phyloP scores from a whole-genome alignment of 805 yeast species.

The Schwanniomyces yamadae region DNA sequence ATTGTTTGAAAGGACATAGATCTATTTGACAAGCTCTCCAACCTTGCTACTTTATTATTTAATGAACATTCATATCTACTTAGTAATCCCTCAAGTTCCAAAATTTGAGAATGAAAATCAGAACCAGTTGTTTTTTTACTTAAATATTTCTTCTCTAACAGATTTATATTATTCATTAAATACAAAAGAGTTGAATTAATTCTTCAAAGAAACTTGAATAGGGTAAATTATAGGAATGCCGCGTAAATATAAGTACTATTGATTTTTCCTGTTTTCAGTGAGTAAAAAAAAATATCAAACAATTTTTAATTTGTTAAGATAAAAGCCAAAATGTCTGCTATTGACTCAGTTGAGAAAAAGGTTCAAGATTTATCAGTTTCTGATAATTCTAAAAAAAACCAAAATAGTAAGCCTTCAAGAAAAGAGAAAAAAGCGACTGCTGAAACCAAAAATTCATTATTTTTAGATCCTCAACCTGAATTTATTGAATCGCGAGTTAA shows the following conservation, averaged over 20 bases:
- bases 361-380: conserved; percentile 44
- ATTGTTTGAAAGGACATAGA: too few relatives aligned
- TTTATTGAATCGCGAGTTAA: conserved; percentile 77
- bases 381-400: conserved; percentile 13
- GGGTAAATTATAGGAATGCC: conserved; percentile 1
- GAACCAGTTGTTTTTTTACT: too few relatives aligned
- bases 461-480: conserved; percentile 75
- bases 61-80: too few relatives aligned
- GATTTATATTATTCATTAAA: too few relatives aligned
- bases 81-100: too few relatives aligned
- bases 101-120: too few relatives aligned
- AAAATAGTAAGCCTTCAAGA: conserved; percentile 13
- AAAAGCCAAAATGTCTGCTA: conserved; percentile 8
- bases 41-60: too few relatives aligned
- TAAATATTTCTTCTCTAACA: too few relatives aligned
- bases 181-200: too few relatives aligned
- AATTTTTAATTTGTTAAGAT: not conserved
- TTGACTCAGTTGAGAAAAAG: conserved; percentile 40
- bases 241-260: conserved; percentile 7
- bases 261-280: not conserved
- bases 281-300: not conserved
- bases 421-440: conserved; percentile 42
- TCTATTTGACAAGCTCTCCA: too few relatives aligned
- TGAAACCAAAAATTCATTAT: conserved; percentile 34
- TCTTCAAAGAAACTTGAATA: too few relatives aligned